Evolutionary conservation across 1,284 basidiomycete species (phyloP).

Genomic region (Ganoderma lucidum): DNA sequence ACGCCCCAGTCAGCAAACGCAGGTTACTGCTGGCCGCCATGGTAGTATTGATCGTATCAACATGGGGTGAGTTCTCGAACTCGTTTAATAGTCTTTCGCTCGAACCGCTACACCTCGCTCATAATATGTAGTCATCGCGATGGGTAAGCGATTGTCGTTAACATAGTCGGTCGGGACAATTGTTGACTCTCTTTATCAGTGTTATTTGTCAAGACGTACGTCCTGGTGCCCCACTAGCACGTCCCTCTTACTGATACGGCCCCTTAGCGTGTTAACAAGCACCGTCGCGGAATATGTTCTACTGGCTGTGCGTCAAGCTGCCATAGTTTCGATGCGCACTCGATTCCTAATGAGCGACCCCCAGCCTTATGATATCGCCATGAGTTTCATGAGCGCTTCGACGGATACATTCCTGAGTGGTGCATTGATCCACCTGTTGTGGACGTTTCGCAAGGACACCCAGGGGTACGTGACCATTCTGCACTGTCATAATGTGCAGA

Average conservation of each 20-base stretch:
- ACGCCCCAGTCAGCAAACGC: slow-evolving; percentile 12
- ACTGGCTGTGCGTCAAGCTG: slow-evolving; percentile 3
- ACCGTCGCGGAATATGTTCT: slow-evolving; percentile 7
- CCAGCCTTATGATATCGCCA: slow-evolving; percentile 24
- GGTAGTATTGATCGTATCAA: slow-evolving; percentile 11
- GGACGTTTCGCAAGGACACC: slow-evolving; percentile 25
- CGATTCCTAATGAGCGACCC: not conserved
- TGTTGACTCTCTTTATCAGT: not conserved
- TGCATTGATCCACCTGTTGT: slow-evolving; percentile 23
- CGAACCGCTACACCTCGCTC: not conserved
- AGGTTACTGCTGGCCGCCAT: slow-evolving; percentile 14
- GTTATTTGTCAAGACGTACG: slow-evolving; percentile 17
- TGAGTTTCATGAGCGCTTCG: slow-evolving; percentile 19
- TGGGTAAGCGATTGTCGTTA: not conserved
- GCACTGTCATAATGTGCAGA: not conserved
- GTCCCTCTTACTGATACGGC: not conserved
- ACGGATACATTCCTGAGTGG: slow-evolving; percentile 27
- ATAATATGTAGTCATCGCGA: not conserved
- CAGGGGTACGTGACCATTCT: slow-evolving; percentile 18
- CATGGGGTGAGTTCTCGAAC: slow-evolving; percentile 9
- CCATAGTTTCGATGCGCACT: not conserved
- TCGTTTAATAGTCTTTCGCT: not conserved
- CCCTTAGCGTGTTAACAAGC: slow-evolving; percentile 5
- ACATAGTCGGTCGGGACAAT: too few relatives aligned
- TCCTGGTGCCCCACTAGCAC: not conserved